Conservation (phyloP, 225 moss, liverwort and hornwort species). For the Bryoerythrophyllum caledonicum region DNA sequence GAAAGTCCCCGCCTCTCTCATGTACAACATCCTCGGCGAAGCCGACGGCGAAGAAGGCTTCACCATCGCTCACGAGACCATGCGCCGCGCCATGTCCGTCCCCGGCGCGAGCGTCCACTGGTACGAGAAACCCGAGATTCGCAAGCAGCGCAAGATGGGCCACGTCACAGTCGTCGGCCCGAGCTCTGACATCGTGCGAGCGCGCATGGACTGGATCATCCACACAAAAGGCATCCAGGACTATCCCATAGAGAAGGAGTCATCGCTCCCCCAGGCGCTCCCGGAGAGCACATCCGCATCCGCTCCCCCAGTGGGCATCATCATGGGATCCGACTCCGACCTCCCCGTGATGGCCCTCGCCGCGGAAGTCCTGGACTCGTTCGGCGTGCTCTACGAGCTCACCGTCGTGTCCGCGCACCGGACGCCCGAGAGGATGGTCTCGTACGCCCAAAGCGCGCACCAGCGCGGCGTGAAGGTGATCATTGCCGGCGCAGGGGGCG, state of each 20-base stretch:
- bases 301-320: constrained; percentile 63
- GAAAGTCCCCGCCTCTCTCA: constrained; percentile 87
- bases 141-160: constrained; percentile 92
- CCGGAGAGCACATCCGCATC: constrained; percentile 12
- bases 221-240: constrained; percentile 45
- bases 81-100: constrained; percentile 69
- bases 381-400: constrained; percentile 68
- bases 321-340: constrained; percentile 97
- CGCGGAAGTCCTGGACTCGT: constrained; percentile 75
- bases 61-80: constrained; percentile 52
- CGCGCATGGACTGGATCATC: constrained; percentile 65
- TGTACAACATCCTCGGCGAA: constrained; percentile 87
- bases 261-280: background rate
- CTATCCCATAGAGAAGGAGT: constrained; percentile 18
- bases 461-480: constrained; percentile 83
- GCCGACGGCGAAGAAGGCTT: constrained; percentile 92
- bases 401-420: constrained; percentile 95
- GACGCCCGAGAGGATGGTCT: constrained; percentile 94
- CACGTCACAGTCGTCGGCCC: constrained; percentile 86
- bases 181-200: constrained; percentile 46
- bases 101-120: constrained; percentile 89
- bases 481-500: constrained; percentile 93
- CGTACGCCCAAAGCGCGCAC: constrained; percentile 77
- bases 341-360: constrained; percentile 89
- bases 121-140: constrained; percentile 96